These are phyloP conservation scores for Candida anglica DNA, from an alignment of 805 yeast species.

Conservation along the genomic window DNA sequence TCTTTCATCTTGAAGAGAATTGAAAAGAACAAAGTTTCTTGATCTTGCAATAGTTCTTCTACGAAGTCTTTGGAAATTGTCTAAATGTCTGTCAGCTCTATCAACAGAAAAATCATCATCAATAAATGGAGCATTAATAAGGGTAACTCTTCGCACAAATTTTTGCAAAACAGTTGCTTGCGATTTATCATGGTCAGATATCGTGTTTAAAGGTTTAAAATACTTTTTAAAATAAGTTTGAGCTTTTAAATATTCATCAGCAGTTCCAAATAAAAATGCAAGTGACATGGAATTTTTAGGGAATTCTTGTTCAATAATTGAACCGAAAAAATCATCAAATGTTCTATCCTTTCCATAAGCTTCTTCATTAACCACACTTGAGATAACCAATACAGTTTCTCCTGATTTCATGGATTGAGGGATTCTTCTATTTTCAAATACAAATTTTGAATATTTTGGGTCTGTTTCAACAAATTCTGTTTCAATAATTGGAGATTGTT, in stretches of 20 bases:
- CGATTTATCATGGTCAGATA: background rate
- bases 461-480: too few relatives aligned
- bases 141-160: conserved; percentile 15
- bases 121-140: conserved; percentile 31
- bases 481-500: too few relatives aligned
- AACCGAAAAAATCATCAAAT: conserved; percentile 28
- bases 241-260: conserved; percentile 19
- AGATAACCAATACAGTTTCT: conserved; percentile 13
- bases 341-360: conserved; percentile 34
- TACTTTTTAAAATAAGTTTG: conserved; percentile 13
- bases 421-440: background rate
- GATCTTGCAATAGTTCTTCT: conserved; percentile 33
- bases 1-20: conserved; percentile 23
- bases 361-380: conserved; percentile 21
- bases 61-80: conserved; percentile 27
- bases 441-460: background rate
- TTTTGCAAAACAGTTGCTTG: background rate
- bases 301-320: conserved; percentile 23
- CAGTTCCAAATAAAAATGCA: conserved; percentile 29
- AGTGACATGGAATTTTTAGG: conserved; percentile 18
- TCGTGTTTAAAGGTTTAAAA: conserved; percentile 5
- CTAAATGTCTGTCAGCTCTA: conserved; percentile 21
- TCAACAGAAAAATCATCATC: conserved; percentile 16
- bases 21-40: conserved; percentile 30
- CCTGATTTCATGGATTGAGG: background rate